These are phyloP conservation scores for Casuarina equisetifolia DNA, from an alignment of 306 rosid species.

Conservation along the genomic window DNA sequence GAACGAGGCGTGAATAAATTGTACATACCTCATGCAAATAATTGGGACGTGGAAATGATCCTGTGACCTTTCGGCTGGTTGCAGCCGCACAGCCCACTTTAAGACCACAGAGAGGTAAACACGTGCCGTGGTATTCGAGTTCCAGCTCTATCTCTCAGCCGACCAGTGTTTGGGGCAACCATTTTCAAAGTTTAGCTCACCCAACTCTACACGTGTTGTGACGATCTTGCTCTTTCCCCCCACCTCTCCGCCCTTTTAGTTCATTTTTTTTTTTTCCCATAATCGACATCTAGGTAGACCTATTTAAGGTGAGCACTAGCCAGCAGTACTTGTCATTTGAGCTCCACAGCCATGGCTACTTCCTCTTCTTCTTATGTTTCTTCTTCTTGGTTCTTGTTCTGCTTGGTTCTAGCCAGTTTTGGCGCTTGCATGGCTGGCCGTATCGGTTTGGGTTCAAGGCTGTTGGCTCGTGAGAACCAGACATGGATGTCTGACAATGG, in stretches of 20 bases:
- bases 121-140: slow-evolving; percentile 31
- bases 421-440: slow-evolving; percentile 38
- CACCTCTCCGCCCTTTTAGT: slow-evolving; percentile 11
- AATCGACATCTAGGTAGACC: slow-evolving; percentile 10
- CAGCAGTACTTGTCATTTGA: neutral
- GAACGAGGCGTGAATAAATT: slow-evolving; percentile 31
- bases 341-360: slow-evolving; percentile 29
- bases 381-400: slow-evolving; percentile 27
- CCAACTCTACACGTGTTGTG: slow-evolving; percentile 48
- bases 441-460: slow-evolving; percentile 55
- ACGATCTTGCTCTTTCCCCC: slow-evolving; percentile 23
- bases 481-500: slow-evolving; percentile 71
- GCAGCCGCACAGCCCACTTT: slow-evolving; percentile 19
- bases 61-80: slow-evolving; percentile 16
- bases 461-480: slow-evolving; percentile 53
- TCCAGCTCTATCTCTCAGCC: slow-evolving; percentile 37
- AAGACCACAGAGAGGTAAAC: slow-evolving; percentile 25
- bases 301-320: slow-evolving; percentile 22
- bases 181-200: slow-evolving; percentile 80
- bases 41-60: slow-evolving; percentile 27
- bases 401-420: slow-evolving; percentile 29
- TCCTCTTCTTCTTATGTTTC: slow-evolving; percentile 1
- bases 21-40: slow-evolving; percentile 22
- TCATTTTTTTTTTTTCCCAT: neutral
- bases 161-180: slow-evolving; percentile 43